phyloP scores from a whole-genome alignment of 257 asterid genomes.

The Solanum microdontum region DNA sequence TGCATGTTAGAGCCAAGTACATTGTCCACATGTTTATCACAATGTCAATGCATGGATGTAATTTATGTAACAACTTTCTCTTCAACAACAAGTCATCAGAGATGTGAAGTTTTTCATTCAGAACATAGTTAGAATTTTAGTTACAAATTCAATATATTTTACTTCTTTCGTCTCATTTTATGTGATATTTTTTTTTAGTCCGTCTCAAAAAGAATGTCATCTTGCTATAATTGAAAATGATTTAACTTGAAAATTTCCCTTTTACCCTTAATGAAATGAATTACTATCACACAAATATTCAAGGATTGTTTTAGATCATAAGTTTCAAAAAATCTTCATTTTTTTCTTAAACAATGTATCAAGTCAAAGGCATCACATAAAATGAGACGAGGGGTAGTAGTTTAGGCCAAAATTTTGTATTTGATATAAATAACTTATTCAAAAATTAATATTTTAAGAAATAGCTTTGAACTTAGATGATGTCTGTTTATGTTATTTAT shows the following conservation, averaged over 20 bases:
- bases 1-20: neutral
- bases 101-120: neutral
- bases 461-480: neutral
- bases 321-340: too few species aligned
- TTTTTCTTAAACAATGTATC: too few species aligned
- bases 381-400: too few species aligned
- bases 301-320: too few species aligned
- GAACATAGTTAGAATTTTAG: neutral
- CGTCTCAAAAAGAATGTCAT: neutral
- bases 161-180: too few species aligned
- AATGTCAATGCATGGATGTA: neutral
- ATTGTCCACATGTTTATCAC: neutral
- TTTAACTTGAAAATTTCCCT: too few species aligned
- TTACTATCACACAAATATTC: neutral
- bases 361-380: too few species aligned
- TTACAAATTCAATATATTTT: neutral
- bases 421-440: neutral
- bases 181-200: too few species aligned
- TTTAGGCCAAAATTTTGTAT: neutral
- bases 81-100: neutral
- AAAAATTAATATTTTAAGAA: neutral
- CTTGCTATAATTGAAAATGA: too few species aligned
- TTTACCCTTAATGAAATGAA: too few species aligned
- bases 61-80: neutral
- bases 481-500: neutral